Percentiles rank a stretch among this genome's conserved stretches.
Evolutionary conservation across 2,329 filamentous ascomycete species (phyloP).

Genomic region (Botrytis hyacinthi): DNA sequence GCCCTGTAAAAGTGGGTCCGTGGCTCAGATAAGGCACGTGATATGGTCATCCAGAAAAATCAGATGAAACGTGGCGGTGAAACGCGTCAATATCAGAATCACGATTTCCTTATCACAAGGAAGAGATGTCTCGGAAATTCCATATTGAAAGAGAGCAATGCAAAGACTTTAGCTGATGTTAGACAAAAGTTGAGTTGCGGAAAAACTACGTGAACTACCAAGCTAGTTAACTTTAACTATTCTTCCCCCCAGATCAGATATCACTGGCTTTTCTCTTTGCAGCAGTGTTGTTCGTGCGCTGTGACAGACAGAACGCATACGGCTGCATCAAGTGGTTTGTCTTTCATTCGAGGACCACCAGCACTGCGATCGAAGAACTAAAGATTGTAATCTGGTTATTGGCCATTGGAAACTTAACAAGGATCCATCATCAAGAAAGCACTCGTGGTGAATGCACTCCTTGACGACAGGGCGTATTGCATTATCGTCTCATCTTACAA

Average conservation of each 20-base stretch:
- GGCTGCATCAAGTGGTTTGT: neutral
- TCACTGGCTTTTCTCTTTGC: neutral
- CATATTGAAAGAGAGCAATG: neutral
- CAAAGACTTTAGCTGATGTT: neutral
- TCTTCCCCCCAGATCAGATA: neutral
- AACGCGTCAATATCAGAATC: neutral
- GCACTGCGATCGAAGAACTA: neutral
- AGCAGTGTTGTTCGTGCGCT: neutral
- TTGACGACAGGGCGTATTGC: neutral
- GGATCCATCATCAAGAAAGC: neutral
- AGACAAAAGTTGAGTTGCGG: neutral
- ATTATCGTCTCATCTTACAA: neutral
- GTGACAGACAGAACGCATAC: neutral
- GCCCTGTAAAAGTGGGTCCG: neutral
- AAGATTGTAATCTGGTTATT: neutral
- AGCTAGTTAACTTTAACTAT: neutral
- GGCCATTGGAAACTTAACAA: neutral
- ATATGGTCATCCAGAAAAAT: neutral
- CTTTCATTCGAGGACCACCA: neutral
- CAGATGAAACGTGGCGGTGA: neutral
- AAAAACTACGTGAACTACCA: neutral
- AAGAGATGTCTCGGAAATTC: neutral
- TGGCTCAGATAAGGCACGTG: neutral
- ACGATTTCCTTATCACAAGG: neutral
- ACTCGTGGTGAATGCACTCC: neutral